Conservation (phyloP, 2,329 filamentous ascomycete genomes). For the Microdochium paspali region DNA sequence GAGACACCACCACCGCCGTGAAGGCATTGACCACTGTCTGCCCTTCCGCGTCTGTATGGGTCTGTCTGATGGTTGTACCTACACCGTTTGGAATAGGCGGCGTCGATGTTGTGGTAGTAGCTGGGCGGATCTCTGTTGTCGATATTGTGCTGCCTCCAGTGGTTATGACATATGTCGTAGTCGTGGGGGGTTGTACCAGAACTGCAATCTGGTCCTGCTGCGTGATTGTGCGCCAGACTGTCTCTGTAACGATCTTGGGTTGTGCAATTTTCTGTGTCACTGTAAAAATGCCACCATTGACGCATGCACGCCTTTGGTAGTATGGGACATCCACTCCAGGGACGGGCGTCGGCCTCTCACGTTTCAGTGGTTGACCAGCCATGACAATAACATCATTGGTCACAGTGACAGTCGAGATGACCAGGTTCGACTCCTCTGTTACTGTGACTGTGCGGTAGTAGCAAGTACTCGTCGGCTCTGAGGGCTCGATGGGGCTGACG, state of each 20-base stretch:
- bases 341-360: neutral
- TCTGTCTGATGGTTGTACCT: neutral
- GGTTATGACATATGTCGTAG: neutral
- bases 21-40: neutral
- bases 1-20: neutral
- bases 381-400: neutral
- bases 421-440: neutral
- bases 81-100: neutral
- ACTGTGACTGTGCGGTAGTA: neutral
- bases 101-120: neutral
- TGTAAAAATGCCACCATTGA: neutral
- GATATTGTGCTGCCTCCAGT: neutral
- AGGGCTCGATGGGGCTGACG: neutral
- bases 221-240: neutral
- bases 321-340: neutral
- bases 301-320: neutral
- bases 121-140: neutral
- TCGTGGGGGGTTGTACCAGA: neutral
- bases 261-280: neutral
- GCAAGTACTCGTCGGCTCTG: neutral
- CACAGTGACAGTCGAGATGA: neutral
- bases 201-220: neutral
- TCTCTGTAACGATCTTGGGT: neutral
- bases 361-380: neutral
- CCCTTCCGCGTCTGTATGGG: neutral